Percentiles rank a stretch among this genome's conserved stretches.
phyloP scores from a whole-genome alignment of 805 yeast genomes.

The Saccharomycopsis capsularis region DNA sequence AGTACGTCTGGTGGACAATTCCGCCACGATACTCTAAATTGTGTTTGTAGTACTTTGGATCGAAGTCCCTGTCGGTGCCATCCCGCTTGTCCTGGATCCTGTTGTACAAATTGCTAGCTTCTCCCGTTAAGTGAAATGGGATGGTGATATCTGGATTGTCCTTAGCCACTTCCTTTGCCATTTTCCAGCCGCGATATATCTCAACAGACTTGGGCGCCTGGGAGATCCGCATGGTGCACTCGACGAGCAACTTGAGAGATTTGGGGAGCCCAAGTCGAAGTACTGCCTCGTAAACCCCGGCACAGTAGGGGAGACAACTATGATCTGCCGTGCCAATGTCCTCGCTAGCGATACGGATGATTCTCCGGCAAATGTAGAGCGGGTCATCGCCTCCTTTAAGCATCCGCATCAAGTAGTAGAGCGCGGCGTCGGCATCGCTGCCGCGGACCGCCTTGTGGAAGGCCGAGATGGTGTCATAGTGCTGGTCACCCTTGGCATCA shows the following conservation, averaged over 20 bases:
- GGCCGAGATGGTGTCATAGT: conserved; percentile 93
- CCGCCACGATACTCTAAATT: neutral
- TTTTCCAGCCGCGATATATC: conserved; percentile 72
- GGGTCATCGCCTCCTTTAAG: conserved; percentile 93
- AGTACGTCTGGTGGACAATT: conserved; percentile 2
- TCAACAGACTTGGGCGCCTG: conserved; percentile 80
- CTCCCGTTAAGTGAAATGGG: conserved; percentile 7
- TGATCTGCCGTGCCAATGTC: conserved; percentile 87
- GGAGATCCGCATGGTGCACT: conserved; percentile 88
- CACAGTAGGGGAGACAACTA: conserved; percentile 76
- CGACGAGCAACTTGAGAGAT: conserved; percentile 81
- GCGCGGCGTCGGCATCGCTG: conserved; percentile 79
- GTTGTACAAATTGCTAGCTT: neutral
- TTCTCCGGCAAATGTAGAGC: conserved; percentile 76
- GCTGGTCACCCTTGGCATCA: conserved; percentile 85
- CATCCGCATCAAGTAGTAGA: conserved; percentile 85
- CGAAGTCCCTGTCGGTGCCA: neutral
- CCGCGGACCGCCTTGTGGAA: conserved; percentile 93
- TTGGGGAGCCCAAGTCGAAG: conserved; percentile 94
- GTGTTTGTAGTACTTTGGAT: neutral
- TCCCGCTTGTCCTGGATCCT: neutral
- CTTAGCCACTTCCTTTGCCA: conserved; percentile 21
- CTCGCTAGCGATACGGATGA: conserved; percentile 93
- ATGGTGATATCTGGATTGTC: conserved; percentile 4
- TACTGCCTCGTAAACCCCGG: conserved; percentile 77